A percentile compares a stretch with the other conserved stretches of the same genome.
Conservation (phyloP, 371 early-diverging fungal genomes). For the Mucor racemosus region DNA sequence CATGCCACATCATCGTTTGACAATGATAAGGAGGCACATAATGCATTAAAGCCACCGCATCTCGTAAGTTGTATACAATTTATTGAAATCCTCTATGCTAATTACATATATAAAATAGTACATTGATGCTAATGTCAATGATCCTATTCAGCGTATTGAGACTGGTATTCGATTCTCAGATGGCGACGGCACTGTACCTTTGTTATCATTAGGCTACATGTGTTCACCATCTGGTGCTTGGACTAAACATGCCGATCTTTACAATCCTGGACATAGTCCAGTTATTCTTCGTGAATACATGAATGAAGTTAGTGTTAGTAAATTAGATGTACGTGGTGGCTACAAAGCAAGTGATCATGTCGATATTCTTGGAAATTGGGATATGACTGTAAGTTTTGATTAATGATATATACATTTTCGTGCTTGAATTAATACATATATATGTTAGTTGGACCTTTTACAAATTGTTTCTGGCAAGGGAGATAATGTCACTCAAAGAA, state of each 20-base stretch:
- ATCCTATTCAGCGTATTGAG: slow-evolving; percentile 46
- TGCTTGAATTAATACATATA: not conserved
- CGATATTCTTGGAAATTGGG: slow-evolving; percentile 76
- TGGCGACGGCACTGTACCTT: slow-evolving; percentile 90
- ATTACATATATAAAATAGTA: slow-evolving; percentile 21
- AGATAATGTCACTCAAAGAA: slow-evolving; percentile 42
- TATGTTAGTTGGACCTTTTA: slow-evolving; percentile 41
- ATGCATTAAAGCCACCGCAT: not conserved
- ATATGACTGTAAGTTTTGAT: slow-evolving; percentile 45
- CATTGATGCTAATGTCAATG: slow-evolving; percentile 50
- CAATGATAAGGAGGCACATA: not conserved
- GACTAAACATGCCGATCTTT: slow-evolving; percentile 72
- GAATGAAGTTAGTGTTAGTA: slow-evolving; percentile 63
- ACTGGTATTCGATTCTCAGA: slow-evolving; percentile 61
- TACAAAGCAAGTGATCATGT: slow-evolving; percentile 87
- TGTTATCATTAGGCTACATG: slow-evolving; percentile 93
- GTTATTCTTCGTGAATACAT: slow-evolving; percentile 82
- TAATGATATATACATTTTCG: no score
- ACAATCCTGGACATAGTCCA: slow-evolving; percentile 82
- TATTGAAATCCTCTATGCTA: not conserved
- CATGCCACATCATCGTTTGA: not conserved
- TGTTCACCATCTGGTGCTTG: slow-evolving; percentile 82
- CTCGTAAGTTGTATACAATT: not conserved
- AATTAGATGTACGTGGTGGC: slow-evolving; percentile 81
- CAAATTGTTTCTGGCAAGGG: slow-evolving; percentile 45